Evolutionary conservation across 768 basidiomycete genomes (phyloP).

Genomic region (Pleurotus salmoneostramineus): DNA sequence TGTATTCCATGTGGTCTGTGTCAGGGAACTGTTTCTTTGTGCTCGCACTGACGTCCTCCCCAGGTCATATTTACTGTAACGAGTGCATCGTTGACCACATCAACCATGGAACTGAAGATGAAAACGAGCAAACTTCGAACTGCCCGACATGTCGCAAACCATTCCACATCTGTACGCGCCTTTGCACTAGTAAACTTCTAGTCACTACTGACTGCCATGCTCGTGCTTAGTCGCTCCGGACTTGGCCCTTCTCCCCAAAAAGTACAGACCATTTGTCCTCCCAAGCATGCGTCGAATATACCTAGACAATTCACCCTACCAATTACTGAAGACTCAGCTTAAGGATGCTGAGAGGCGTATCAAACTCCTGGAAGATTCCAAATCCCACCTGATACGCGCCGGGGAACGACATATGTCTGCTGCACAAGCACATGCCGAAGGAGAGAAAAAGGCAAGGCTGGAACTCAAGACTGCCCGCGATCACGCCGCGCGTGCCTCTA

Average conservation of each 20-base stretch:
- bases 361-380: slow-evolving; percentile 31
- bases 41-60: not conserved
- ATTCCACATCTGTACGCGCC: slow-evolving; percentile 13
- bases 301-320: slow-evolving; percentile 27
- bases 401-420: slow-evolving; percentile 37
- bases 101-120: slow-evolving; percentile 5
- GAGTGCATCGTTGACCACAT: slow-evolving; percentile 5
- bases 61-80: slow-evolving; percentile 10
- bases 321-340: slow-evolving; percentile 26
- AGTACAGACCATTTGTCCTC: slow-evolving; percentile 43
- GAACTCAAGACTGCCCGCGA: not conserved
- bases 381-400: slow-evolving; percentile 36
- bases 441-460: slow-evolving; percentile 22
- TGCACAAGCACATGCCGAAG: slow-evolving; percentile 25
- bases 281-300: slow-evolving; percentile 49
- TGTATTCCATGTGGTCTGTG: slow-evolving; percentile 8
- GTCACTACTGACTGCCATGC: not conserved
- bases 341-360: slow-evolving; percentile 33
- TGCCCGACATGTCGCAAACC: not conserved
- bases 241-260: slow-evolving; percentile 41
- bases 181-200: no score
- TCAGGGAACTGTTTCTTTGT: no score
- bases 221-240: slow-evolving; percentile 16
- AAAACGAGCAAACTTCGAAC: not conserved
- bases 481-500: not conserved